These are phyloP conservation scores for Sherardia arvensis DNA, from an alignment of 257 asterid genomes.

Conservation along the genomic window DNA sequence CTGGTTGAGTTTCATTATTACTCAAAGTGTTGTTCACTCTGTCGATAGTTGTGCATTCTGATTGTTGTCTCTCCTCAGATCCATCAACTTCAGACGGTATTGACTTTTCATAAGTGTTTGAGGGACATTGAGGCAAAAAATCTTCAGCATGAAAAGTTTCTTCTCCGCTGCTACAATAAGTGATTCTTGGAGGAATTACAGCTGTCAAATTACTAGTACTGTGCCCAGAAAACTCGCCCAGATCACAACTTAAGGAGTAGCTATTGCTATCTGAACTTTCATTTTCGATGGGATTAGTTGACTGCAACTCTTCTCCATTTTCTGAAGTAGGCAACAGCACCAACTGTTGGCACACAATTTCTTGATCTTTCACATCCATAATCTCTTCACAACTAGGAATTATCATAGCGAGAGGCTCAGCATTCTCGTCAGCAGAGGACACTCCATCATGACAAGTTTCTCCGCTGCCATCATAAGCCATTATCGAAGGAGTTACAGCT, in stretches of 20 bases:
- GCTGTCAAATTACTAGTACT: constrained; percentile 17
- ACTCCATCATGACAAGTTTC: no score
- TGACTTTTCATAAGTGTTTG: constrained; percentile 21
- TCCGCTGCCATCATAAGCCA: constrained; percentile 11
- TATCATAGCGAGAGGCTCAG: background rate
- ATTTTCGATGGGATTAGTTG: constrained; percentile 18
- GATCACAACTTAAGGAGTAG: constrained; percentile 20
- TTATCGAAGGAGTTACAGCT: constrained; percentile 22
- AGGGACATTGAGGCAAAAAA: constrained; percentile 15
- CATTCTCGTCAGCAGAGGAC: background rate
- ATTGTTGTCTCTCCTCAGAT: constrained; percentile 27
- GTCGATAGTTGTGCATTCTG: constrained; percentile 14
- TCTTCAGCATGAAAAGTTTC: constrained; percentile 22
- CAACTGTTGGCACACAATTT: constrained; percentile 15
- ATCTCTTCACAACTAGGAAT: constrained; percentile 17
- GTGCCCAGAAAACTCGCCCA: constrained; percentile 23
- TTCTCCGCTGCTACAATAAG: constrained; percentile 9
- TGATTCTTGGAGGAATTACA: constrained; percentile 21
- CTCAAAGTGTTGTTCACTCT: constrained; percentile 17
- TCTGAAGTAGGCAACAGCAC: constrained; percentile 26
- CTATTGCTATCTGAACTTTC: constrained; percentile 17
- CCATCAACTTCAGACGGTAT: constrained; percentile 14
- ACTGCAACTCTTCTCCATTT: constrained; percentile 13
- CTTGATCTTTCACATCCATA: constrained; percentile 21
- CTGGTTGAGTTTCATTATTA: constrained; percentile 16